Evolutionary conservation across 2,329 filamentous ascomycete genomes (phyloP).

Genomic region (Fragosphaeria purpurea): DNA sequence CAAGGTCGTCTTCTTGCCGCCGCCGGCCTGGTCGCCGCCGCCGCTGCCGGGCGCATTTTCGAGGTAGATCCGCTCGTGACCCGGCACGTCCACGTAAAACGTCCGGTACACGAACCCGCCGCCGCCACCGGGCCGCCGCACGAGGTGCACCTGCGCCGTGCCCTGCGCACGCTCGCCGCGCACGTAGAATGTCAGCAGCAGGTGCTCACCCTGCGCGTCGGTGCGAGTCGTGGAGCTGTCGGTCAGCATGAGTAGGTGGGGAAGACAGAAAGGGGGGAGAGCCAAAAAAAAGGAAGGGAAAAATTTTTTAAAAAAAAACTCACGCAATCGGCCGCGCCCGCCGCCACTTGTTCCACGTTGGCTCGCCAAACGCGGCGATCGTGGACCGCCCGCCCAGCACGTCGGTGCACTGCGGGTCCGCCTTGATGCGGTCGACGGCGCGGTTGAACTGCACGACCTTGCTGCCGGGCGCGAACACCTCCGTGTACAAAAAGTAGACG

Average conservation of each 20-base stretch:
- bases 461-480: conserved; percentile 77
- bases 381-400: conserved; percentile 65
- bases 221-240: conserved; percentile 54
- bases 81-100: conserved; percentile 70
- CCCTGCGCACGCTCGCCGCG: conserved; percentile 68
- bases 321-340: conserved; percentile 53
- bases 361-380: conserved; percentile 73
- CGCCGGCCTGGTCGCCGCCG: conserved; percentile 9
- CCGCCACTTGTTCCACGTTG: conserved; percentile 73
- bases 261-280: too few species aligned
- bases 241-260: too few species aligned
- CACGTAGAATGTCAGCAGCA: conserved; percentile 80
- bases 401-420: conserved; percentile 58
- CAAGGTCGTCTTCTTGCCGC: conserved; percentile 36
- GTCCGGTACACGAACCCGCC: conserved; percentile 68
- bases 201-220: conserved; percentile 68
- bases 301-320: neutral
- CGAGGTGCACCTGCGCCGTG: conserved; percentile 67
- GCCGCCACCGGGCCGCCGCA: conserved; percentile 55
- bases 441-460: conserved; percentile 84
- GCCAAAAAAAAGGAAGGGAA: neutral
- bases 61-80: conserved; percentile 54
- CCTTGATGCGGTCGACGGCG: conserved; percentile 68
- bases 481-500: conserved; percentile 65
- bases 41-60: conserved; percentile 45